These are phyloP conservation scores for Epichloe sylvatica DNA, from an alignment of 2,329 filamentous ascomycete species.

Conservation along the genomic window DNA sequence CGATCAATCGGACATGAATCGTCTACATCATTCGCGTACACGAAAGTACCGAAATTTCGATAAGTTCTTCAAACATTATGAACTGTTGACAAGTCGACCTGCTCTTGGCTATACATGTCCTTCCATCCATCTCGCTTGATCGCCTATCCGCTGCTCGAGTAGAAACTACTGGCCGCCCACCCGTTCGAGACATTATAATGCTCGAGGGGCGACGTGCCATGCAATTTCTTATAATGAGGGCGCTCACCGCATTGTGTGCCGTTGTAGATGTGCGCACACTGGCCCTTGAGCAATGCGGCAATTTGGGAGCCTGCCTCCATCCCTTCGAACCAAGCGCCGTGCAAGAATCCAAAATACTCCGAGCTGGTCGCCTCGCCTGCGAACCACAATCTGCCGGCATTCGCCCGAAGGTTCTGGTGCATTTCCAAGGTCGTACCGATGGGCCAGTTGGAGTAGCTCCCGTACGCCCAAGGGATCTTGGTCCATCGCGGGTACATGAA, in stretches of 20 bases:
- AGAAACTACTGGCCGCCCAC: conserved; percentile 24
- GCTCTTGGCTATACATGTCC: background rate
- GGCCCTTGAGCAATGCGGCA: conserved; percentile 15
- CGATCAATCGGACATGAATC: too few relatives aligned
- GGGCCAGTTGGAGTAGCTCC: conserved; percentile 57
- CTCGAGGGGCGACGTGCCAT: conserved; percentile 20
- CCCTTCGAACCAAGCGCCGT: conserved; percentile 47
- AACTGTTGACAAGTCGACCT: background rate
- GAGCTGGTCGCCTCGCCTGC: conserved; percentile 51
- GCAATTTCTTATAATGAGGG: conserved; percentile 10
- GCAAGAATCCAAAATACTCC: conserved; percentile 52
- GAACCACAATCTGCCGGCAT: conserved; percentile 46
- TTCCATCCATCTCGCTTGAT: background rate
- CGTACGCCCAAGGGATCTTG: conserved; percentile 31
- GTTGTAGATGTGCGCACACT: conserved; percentile 8
- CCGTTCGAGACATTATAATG: conserved; percentile 22
- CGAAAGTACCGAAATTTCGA: too few relatives aligned
- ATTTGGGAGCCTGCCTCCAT: conserved; percentile 32
- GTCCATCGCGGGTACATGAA: conserved; percentile 42
- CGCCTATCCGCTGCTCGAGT: background rate
- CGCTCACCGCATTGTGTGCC: conserved; percentile 8
- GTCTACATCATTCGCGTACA: too few relatives aligned
- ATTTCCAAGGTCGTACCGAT: conserved; percentile 46
- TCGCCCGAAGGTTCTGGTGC: conserved; percentile 56
- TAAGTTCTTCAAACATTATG: too few relatives aligned